A percentile compares a stretch with the other conserved stretches of the same genome.
Evolutionary conservation across 805 yeast species (phyloP).

Genomic region (Wickerhamiella cacticola): DNA sequence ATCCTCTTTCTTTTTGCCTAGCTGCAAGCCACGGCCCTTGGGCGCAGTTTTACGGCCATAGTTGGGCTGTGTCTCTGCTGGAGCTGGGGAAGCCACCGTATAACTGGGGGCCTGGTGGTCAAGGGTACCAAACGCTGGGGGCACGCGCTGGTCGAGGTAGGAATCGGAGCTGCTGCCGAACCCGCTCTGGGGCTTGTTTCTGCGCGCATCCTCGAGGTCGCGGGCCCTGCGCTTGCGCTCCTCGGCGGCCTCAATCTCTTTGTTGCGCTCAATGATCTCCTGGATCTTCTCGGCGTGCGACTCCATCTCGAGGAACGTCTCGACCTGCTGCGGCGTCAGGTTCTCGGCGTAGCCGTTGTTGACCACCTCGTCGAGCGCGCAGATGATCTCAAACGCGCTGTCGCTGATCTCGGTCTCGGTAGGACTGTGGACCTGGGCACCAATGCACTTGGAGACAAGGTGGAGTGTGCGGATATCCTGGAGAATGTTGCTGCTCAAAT

Average conservation of each 20-base stretch:
- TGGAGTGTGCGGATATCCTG: slow-evolving; percentile 91
- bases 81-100: neutral
- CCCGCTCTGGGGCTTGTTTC: slow-evolving; percentile 26
- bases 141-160: neutral
- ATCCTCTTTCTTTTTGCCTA: slow-evolving; percentile 42
- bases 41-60: slow-evolving; percentile 26
- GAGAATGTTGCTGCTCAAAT: slow-evolving; percentile 77
- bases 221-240: slow-evolving; percentile 93
- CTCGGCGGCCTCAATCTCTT: slow-evolving; percentile 92
- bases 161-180: slow-evolving; percentile 14
- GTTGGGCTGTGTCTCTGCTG: neutral
- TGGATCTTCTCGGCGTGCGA: slow-evolving; percentile 97
- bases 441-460: slow-evolving; percentile 69
- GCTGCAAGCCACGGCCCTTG: slow-evolving; percentile 63
- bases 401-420: slow-evolving; percentile 68
- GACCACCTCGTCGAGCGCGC: slow-evolving; percentile 90
- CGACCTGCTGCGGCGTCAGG: slow-evolving; percentile 66
- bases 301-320: slow-evolving; percentile 90
- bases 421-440: slow-evolving; percentile 45
- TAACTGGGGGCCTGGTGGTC: neutral
- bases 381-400: slow-evolving; percentile 75
- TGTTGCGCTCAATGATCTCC: slow-evolving; percentile 92
- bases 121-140: neutral
- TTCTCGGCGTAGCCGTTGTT: slow-evolving; percentile 84
- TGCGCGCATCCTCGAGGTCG: slow-evolving; percentile 51